A percentile compares a stretch with the other conserved stretches of the same genome.
Evolutionary conservation across 2,329 filamentous ascomycete genomes (phyloP).

Genomic region (Trichoderma sp.): DNA sequence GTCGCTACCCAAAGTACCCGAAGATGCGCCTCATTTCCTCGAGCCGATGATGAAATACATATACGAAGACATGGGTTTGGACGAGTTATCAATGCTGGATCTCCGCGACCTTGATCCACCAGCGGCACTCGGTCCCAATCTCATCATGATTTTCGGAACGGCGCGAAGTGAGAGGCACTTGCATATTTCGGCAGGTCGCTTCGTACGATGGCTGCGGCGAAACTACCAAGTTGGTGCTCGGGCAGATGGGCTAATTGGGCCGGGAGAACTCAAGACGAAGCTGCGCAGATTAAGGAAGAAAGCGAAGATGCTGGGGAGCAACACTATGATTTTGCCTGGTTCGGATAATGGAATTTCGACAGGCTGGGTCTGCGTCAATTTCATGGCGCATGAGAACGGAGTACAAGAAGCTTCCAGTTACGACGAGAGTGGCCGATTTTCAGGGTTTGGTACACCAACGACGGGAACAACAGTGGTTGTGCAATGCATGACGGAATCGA

Average conservation of each 20-base stretch:
- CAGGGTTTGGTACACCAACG: slow-evolving; percentile 68
- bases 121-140: slow-evolving; percentile 79
- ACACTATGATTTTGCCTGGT: slow-evolving; percentile 61
- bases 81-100: slow-evolving; percentile 77
- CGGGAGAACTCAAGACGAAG: slow-evolving; percentile 88
- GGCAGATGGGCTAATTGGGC: slow-evolving; percentile 84
- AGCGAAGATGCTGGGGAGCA: slow-evolving; percentile 75
- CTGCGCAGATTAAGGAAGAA: slow-evolving; percentile 75
- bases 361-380: slow-evolving; percentile 94
- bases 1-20: slow-evolving; percentile 56
- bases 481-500: slow-evolving; percentile 56
- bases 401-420: slow-evolving; percentile 43
- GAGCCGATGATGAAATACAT: slow-evolving; percentile 71
- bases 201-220: slow-evolving; percentile 79
- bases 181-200: slow-evolving; percentile 84
- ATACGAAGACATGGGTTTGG: slow-evolving; percentile 81
- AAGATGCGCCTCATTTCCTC: slow-evolving; percentile 68
- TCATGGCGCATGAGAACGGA: slow-evolving; percentile 67
- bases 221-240: slow-evolving; percentile 70
- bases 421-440: slow-evolving; percentile 56
- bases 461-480: slow-evolving; percentile 54
- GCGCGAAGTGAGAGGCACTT: slow-evolving; percentile 91
- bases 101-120: slow-evolving; percentile 81
- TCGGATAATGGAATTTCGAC: slow-evolving; percentile 85
- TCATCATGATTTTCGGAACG: slow-evolving; percentile 91